Conservation (phyloP, 2,329 filamentous ascomycete genomes). For the Colletotrichum scovillei region DNA sequence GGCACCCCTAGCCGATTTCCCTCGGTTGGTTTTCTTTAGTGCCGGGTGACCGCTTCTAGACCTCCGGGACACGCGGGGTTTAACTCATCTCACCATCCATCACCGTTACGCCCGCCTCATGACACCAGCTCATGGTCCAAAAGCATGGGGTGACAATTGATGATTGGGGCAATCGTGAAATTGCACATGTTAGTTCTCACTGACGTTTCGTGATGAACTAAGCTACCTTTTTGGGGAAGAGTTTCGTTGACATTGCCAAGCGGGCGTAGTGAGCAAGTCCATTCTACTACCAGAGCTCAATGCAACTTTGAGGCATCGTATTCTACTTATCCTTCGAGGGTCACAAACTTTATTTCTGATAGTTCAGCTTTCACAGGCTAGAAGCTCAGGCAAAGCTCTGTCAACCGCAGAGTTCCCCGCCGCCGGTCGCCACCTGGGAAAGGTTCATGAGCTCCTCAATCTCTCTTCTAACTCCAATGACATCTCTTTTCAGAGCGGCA, state of each 20-base stretch:
- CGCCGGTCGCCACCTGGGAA: too few species aligned
- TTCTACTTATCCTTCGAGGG: background rate
- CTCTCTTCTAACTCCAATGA: background rate
- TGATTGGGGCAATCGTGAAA: background rate
- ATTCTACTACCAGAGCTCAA: background rate
- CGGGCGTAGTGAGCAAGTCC: background rate
- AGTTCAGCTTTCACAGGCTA: background rate
- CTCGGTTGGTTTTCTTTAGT: background rate
- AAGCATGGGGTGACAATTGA: background rate
- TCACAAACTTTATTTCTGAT: background rate
- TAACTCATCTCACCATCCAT: background rate
- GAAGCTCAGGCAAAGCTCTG: background rate
- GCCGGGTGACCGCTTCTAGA: background rate
- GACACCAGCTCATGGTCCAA: background rate
- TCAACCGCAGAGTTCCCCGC: background rate
- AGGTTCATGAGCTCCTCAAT: too few species aligned
- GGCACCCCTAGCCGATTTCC: background rate
- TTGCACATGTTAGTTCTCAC: background rate
- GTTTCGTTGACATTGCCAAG: background rate
- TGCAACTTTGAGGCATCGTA: background rate
- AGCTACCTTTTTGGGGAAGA: background rate
- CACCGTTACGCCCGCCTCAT: background rate
- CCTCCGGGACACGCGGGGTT: background rate
- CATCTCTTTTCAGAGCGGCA: background rate
- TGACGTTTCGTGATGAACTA: background rate